Base-by-base conservation (phyloP, 106 monocot species). In the Dioscorea zingiberensis region DNA sequence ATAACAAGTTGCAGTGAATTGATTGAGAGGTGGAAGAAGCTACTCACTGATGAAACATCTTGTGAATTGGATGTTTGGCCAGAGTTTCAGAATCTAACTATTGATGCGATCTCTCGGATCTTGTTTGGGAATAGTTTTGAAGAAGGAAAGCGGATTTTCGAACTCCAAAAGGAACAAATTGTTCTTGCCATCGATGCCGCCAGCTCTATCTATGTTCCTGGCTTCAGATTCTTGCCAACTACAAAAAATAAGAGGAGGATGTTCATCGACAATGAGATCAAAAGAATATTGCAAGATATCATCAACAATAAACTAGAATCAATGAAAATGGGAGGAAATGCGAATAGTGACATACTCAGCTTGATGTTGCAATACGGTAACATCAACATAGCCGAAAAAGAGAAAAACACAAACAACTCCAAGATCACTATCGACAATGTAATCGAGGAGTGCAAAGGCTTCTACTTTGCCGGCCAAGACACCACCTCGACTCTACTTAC, bases 81-180 rank as follows among this genome's bases (percentile, higher is more conserved):
- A 14, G 85, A 89, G 13, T 57, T 82, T 14, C 76, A 80, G 66
- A 85, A 66, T 32, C 55, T 89, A 11, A 80, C 79, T 7, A 74
- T 68, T 45, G 85, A 89, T 74, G 77, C 72, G 55, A 89, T 89
- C 58, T 85, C 85, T 18, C 71, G 80, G 16, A 69, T 79, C 1
- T 81, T 87, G 17, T 91, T 91, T 65, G 84, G 90, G n/a, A 86
- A 80, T 62, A 87, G 68, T 64, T 91, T 70, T 66, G 65, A 78
- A 59, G 90, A 87, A 78, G 90, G 83, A 48, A 78, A 62, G 60
- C 68, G 62, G 44, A 84, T 91, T 65, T 91, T 87, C 57, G 66
- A 90, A 48, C 70, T 90, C 0, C 86, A 90, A 47, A 66, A 56
- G 17, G 87, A 91, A 64, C 83, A 78, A 62, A 44, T 17, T 22